Evolutionary conservation across 139 green algal genomes (phyloP).

Genomic region (Auxenochlorella protothecoides): DNA sequence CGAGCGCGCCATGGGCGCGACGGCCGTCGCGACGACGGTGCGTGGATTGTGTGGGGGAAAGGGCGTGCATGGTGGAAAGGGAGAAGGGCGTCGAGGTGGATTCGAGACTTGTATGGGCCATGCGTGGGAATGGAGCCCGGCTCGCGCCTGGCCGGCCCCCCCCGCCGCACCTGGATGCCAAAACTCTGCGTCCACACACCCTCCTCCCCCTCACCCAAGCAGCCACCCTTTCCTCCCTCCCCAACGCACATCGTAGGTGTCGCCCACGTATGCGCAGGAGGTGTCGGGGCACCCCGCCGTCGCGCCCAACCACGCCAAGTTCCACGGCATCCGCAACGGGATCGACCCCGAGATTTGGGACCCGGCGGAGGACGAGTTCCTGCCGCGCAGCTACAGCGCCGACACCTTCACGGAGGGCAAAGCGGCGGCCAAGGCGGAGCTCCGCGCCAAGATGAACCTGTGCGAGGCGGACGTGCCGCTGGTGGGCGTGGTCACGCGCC

Average conservation of each 20-base stretch:
- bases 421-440: conserved; percentile 44
- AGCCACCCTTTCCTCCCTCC: too few species aligned
- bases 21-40: conserved; percentile 85
- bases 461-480: conserved; percentile 56
- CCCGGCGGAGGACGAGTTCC: conserved; percentile 57
- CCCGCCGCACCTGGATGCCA: conserved; percentile 66
- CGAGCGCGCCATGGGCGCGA: conserved; percentile 55
- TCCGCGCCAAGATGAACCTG: conserved; percentile 54
- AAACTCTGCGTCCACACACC: conserved; percentile 1
- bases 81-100: neutral
- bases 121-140: conserved; percentile 13
- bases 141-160: conserved; percentile 35
- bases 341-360: conserved; percentile 98
- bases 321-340: conserved; percentile 86
- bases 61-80: conserved; percentile 37
- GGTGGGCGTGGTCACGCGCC: conserved; percentile 62
- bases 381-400: conserved; percentile 64
- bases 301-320: conserved; percentile 61
- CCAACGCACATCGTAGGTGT: conserved; percentile 37
- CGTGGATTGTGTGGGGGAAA: conserved; percentile 50
- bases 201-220: too few species aligned
- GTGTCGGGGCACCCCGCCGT: conserved; percentile 63
- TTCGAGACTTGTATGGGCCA: conserved; percentile 24
- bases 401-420: conserved; percentile 44
- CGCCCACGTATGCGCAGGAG: conserved; percentile 85